Base-by-base conservation (phyloP, 305 asterid species). In the Rubia peregrina region DNA sequence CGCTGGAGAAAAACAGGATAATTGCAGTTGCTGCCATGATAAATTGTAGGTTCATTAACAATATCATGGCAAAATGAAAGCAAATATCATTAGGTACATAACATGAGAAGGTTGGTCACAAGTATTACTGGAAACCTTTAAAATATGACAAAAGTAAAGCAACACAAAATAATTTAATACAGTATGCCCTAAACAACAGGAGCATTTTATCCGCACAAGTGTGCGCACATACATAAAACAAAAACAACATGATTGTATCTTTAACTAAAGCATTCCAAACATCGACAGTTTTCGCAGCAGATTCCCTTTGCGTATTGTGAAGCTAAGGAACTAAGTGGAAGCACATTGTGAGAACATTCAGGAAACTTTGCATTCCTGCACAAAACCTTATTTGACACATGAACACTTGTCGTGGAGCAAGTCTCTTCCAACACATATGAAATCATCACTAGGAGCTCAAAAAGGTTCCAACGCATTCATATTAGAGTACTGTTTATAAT, bases 1-100 rank as follows among this genome's bases (percentile, higher is more conserved):
- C 87, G 59, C 89, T 89, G 68, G 96, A 81, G 62, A 75, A 74
- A 64, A 86, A 79, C 61, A 93, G 82, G 70, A 90, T 84, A 42
- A 86, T 83, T 43, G 82, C 90, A 68, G 87, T 84, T 74, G 80
- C 98, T 93, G 98, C 84, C 81, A 77, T 26, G 69, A 48, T 2
- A 22, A 61, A 51, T 3, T 17, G 53, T 36, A 71, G 64, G 69
- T 69, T 11, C 41, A 71, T 82, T 67, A 85, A 60, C 64, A 70
- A 60, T 78, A 51, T 5, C 4, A 70, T 65, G 61, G 60, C 46
- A 69, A 57, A 57, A 24, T 24, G 33, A 22, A 57, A 22, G 0
- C 40, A 22, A 26, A 33, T 42, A 13, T 17, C 59, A 48, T 12
- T 51, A 67, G 3, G 3, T 12, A 21, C 13, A 65, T 16, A 0